phyloP scores from a whole-genome alignment of 768 basidiomycete genomes.

The Infundibulicybe gibba region DNA sequence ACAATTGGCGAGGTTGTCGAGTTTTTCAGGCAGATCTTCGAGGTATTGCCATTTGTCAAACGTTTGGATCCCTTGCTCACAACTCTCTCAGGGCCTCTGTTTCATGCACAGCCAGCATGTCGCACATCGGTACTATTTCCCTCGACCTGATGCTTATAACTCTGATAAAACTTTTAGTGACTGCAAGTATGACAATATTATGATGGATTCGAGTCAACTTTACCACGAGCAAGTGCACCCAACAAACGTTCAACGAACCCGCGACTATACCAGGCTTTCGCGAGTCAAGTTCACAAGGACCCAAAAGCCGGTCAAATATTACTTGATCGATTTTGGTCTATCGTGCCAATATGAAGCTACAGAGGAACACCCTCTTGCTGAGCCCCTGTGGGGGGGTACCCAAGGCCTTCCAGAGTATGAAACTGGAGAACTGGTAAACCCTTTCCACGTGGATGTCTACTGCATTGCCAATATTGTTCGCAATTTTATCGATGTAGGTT shows the following conservation, averaged over 20 bases:
- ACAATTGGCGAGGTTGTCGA: conserved; percentile 26
- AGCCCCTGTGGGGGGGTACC: conserved; percentile 31
- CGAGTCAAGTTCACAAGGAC: conserved; percentile 12
- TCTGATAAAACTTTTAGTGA: too few species aligned
- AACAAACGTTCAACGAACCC: too few species aligned
- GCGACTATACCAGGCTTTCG: too few species aligned
- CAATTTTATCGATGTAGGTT: too few species aligned
- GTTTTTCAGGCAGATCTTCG: conserved; percentile 23
- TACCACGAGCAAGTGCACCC: too few species aligned
- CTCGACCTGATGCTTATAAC: too few species aligned
- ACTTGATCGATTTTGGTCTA: conserved; percentile 21
- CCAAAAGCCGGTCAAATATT: conserved; percentile 14
- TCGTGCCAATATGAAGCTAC: conserved; percentile 15
- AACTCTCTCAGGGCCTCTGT: conserved; percentile 19
- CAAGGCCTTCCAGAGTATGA: too few species aligned
- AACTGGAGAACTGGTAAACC: too few species aligned
- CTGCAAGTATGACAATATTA: too few species aligned
- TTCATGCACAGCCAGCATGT: conserved; percentile 26
- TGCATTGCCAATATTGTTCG: too few species aligned
- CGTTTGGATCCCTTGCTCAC: neutral
- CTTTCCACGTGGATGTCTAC: too few species aligned
- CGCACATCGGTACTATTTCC: conserved; percentile 22
- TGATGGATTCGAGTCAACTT: too few species aligned
- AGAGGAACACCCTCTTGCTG: conserved; percentile 15
- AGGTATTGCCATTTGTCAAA: conserved; percentile 11